phyloP scores from a whole-genome alignment of 1,284 basidiomycete genomes.

The Rhodotorula sp. region DNA sequence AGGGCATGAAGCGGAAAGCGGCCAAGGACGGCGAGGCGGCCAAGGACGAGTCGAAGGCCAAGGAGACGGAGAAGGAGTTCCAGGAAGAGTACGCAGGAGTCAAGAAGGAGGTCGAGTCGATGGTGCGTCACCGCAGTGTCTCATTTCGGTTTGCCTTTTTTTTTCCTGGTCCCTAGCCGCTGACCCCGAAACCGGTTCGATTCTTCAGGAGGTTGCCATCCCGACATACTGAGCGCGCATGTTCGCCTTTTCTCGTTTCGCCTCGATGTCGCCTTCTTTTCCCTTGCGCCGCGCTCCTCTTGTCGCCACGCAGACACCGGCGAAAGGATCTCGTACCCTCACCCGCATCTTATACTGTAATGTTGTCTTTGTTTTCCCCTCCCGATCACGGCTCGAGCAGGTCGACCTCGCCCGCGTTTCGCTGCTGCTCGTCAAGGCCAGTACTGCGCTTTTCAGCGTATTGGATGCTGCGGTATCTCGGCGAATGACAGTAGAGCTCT shows the following conservation, averaged over 20 bases:
- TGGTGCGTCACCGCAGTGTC: slow-evolving; percentile 10
- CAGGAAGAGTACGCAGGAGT: slow-evolving; percentile 16
- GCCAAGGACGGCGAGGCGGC: slow-evolving; percentile 54
- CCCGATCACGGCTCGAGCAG: not conserved
- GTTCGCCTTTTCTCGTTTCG: not conserved
- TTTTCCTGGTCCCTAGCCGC: not conserved
- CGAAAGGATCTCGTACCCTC: no score
- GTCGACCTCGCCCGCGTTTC: no score
- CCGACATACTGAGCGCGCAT: slow-evolving; percentile 14
- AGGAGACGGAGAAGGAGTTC: slow-evolving; percentile 56
- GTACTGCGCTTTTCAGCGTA: no score
- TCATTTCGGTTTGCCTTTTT: no score
- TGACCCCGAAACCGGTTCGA: not conserved
- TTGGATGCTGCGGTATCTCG: no score
- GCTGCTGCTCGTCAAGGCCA: no score
- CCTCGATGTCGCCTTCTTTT: no score
- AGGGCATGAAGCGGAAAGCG: slow-evolving; percentile 63
- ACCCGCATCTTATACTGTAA: not conserved
- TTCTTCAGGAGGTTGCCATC: slow-evolving; percentile 16
- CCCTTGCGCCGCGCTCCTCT: no score
- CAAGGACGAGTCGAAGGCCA: slow-evolving; percentile 27
- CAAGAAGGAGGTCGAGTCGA: slow-evolving; percentile 34
- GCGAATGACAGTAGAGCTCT: no score
- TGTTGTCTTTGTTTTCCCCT: not conserved
- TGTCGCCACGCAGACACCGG: no score